Conservation (phyloP, 148 eudicot species). For the Nepenthes mirabilis region DNA sequence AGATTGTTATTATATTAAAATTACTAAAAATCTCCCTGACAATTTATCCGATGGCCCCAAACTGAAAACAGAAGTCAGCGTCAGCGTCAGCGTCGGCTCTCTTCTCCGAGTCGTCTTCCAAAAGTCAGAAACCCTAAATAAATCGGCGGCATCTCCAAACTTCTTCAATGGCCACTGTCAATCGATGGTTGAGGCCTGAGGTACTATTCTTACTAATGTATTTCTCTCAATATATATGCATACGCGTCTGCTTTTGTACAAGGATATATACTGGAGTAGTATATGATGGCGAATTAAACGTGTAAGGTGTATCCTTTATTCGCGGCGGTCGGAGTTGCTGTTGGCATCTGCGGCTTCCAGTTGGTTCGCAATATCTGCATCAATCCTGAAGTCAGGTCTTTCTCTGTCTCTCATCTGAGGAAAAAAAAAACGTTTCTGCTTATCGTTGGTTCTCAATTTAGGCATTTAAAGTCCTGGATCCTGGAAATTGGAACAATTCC, state of each 20-base stretch:
- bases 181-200: constrained; percentile 34
- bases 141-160: background rate
- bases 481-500: too few species aligned
- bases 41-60: too few species aligned
- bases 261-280: too few species aligned
- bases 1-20: too few species aligned
- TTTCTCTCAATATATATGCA: constrained; percentile 1
- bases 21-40: too few species aligned
- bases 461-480: too few species aligned
- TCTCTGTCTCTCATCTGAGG: background rate
- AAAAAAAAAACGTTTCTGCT: too few species aligned
- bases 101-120: too few species aligned
- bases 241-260: background rate
- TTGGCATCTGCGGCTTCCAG: constrained; percentile 27
- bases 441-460: too few species aligned
- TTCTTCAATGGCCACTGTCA: constrained; percentile 14
- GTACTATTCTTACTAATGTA: background rate
- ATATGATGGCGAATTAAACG: background rate
- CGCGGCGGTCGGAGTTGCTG: constrained; percentile 29
- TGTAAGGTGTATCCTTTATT: constrained; percentile 26
- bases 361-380: constrained; percentile 28
- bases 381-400: constrained; percentile 41
- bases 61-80: too few species aligned
- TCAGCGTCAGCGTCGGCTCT: too few species aligned
- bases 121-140: too few species aligned